Evolutionary conservation across 176 grass and related monocot genomes (phyloP), one percentile per base, ranked within the genome.

Genomic region (Otatea glauca): DNA sequence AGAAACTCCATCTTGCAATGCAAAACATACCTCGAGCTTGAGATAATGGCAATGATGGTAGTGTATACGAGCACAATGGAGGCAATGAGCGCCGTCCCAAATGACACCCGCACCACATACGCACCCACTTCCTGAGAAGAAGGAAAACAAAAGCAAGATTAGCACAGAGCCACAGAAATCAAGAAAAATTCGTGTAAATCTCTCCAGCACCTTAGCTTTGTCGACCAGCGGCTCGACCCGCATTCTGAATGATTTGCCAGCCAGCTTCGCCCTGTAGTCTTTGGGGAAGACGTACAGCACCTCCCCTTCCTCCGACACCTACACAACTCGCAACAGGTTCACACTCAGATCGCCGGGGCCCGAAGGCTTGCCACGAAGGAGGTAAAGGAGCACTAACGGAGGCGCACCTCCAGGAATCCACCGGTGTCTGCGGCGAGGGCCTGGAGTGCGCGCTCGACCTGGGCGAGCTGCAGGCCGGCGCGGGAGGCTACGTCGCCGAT

Each of bases 271-370:
- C 56, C 89, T 85, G 88, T 99, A 99, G 88, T 99, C 93, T 68
- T 92, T 91, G 15, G 91, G 93, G 84, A 94, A 96, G 50, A 83
- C 88, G 81, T 99, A 99, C 29, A 99, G 74, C 73, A 99, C 93
- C 83, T 99, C 96, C 74, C 96, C 96, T 88, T 94, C 96, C 70
- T 89, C 91, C 49, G 93, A 99, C 6, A 99, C 96, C 96, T 99
- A 93, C 71, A 76, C 64, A 89, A 54, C 24, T 48, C 4, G 17
- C 74, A 72, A 79, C 4, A n/a, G 55, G 67, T 67, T 51, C 18
- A 54, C 4, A 4, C 9, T 76, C 21, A 56, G 61, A 61, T 72
- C 79, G 70, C 29, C 4, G 67, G 13, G 54, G 4, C 29, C 32
- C 14, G 35, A 60, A 12, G 61, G 23, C 44, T 48, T 50, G 60